A percentile compares a stretch with the other conserved stretches of the same genome.
phyloP scores from a whole-genome alignment of 2,329 filamentous ascomycete genomes.

The Orbilia javanica region DNA sequence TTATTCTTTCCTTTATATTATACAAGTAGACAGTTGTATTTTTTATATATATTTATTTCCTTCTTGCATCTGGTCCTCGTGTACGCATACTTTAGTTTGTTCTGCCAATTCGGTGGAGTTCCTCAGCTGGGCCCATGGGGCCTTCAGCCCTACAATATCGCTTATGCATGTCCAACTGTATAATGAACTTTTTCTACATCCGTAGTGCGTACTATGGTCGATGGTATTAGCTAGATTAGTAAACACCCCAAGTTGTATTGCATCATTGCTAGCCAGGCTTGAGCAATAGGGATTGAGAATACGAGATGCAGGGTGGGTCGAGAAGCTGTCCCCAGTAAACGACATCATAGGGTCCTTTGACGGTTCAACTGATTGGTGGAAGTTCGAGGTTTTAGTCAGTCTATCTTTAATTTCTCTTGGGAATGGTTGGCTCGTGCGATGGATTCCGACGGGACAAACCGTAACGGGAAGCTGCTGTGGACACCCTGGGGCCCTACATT shows the following conservation, averaged over 20 bases:
- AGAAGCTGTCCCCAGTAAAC: not conserved
- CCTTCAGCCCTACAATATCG: conserved; percentile 16
- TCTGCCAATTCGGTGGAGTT: not conserved
- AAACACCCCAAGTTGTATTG: not conserved
- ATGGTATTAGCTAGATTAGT: not conserved
- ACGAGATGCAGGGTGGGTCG: not conserved
- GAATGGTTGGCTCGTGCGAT: not conserved
- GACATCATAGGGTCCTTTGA: not conserved
- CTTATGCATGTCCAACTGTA: conserved; percentile 20
- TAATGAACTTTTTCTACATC: not conserved
- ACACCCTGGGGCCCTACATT: too few relatives aligned
- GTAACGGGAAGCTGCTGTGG: not conserved
- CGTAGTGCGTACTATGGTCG: too few relatives aligned
- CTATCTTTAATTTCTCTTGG: not conserved
- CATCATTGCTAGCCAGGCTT: not conserved
- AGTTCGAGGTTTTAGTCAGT: not conserved
- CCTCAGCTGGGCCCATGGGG: not conserved
- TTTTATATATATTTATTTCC: too few relatives aligned
- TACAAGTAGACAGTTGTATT: conserved; percentile 2
- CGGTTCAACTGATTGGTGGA: not conserved
- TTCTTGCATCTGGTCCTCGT: not conserved
- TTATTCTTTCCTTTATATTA: conserved; percentile 2
- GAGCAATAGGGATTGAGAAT: not conserved
- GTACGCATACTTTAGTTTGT: conserved; percentile 6
- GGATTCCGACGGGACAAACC: not conserved